Percentiles rank a stretch among this genome's conserved stretches.
Evolutionary conservation across 768 basidiomycete genomes (phyloP).

Genomic region (Coprinopsis marcescibilis): DNA sequence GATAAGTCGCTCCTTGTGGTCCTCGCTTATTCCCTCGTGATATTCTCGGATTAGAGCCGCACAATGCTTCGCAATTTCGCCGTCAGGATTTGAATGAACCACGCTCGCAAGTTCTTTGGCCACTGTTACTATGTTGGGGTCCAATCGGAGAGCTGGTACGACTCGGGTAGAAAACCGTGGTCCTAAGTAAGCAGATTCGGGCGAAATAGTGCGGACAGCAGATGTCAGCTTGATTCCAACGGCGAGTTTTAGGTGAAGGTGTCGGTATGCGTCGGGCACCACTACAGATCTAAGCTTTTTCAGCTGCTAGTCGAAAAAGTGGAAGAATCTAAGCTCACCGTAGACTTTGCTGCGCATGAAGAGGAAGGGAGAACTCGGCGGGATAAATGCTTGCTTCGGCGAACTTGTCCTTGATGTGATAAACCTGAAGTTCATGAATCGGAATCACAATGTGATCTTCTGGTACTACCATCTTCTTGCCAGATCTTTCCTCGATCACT

Average conservation of each 20-base stretch:
- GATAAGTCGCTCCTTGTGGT: conserved; percentile 44
- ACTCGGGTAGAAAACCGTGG: conserved; percentile 50
- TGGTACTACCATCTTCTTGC: conserved; percentile 26
- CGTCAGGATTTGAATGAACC: conserved; percentile 40
- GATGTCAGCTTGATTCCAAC: conserved; percentile 54
- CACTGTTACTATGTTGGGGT: conserved; percentile 44
- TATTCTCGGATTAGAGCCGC: conserved; percentile 48
- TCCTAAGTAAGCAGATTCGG: conserved; percentile 49
- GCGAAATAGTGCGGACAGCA: conserved; percentile 55
- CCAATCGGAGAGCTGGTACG: conserved; percentile 43
- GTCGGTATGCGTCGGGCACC: conserved; percentile 38
- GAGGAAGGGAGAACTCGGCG: conserved; percentile 33
- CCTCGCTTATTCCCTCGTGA: conserved; percentile 42
- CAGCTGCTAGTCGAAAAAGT: too few relatives aligned
- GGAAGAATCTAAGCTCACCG: conserved; percentile 28
- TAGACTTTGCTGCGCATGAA: conserved; percentile 49
- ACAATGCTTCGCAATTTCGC: conserved; percentile 50
- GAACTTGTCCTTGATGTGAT: conserved; percentile 47
- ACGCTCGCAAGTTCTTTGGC: conserved; percentile 52
- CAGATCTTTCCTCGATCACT: conserved; percentile 33
- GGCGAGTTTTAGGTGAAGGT: conserved; percentile 48
- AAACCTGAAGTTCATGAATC: conserved; percentile 49
- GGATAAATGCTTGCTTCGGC: conserved; percentile 38
- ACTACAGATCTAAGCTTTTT: conserved; percentile 41
- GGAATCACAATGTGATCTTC: conserved; percentile 39